Evolutionary conservation across 495 filamentous ascomycete genomes (phyloP).

Genomic region (Penicillium fimorum): DNA sequence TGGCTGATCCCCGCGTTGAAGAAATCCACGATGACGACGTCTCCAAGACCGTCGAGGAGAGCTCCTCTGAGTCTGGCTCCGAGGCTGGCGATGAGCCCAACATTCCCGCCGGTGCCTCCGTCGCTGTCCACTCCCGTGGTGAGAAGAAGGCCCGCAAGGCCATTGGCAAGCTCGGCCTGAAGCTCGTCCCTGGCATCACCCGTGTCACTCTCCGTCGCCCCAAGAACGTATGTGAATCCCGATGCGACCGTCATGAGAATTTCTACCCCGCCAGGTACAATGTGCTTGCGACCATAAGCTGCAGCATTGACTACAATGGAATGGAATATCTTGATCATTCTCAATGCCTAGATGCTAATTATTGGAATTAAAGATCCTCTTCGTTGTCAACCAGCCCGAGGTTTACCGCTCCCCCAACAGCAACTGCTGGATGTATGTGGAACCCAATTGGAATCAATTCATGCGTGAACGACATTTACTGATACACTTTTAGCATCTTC

Average conservation of each 20-base stretch:
- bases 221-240: conserved; percentile 73
- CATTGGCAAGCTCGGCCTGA: conserved; percentile 95
- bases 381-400: conserved; percentile 98
- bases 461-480: conserved; percentile 13
- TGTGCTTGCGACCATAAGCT: neutral
- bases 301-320: neutral
- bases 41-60: conserved; percentile 81
- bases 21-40: conserved; percentile 85
- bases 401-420: conserved; percentile 97
- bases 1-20: conserved; percentile 97
- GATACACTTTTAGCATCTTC: conserved; percentile 72
- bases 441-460: neutral
- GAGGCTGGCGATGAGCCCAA: conserved; percentile 66
- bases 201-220: conserved; percentile 95
- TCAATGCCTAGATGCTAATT: conserved; percentile 4
- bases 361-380: conserved; percentile 70
- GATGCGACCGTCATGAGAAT: conserved; percentile 11
- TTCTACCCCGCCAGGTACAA: conserved; percentile 2
- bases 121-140: conserved; percentile 93
- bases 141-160: conserved; percentile 99
- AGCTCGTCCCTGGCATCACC: conserved; percentile 95
- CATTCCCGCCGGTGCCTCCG: conserved; percentile 80
- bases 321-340: neutral
- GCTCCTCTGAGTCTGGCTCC: conserved; percentile 69
- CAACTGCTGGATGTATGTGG: conserved; percentile 97